Conservation (phyloP, 129 eudicot genomes). For the Flaveria trinervia region DNA sequence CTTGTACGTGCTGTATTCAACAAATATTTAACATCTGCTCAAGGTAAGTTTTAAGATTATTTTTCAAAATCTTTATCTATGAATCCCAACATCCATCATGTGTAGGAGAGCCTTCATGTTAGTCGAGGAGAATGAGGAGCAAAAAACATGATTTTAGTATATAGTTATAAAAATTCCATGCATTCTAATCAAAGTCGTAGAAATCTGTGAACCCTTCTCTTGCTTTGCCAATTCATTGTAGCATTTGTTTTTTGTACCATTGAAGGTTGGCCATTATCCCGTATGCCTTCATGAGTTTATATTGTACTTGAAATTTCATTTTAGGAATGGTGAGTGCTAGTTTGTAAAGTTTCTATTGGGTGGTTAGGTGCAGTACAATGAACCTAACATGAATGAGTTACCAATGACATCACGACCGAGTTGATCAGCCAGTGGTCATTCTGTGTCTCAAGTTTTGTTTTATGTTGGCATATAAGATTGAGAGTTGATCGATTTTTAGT, state of each 20-base stretch:
- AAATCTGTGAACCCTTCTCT: background rate
- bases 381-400: background rate
- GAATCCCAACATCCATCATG: constrained; percentile 4
- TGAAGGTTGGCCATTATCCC: background rate
- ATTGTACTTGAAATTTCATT: background rate
- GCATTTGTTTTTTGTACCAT: background rate
- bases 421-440: background rate
- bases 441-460: background rate
- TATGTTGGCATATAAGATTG: background rate
- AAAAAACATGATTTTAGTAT: constrained; percentile 8
- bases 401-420: background rate
- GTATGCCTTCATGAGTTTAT: background rate
- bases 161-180: background rate
- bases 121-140: background rate
- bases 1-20: background rate
- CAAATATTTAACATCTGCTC: background rate
- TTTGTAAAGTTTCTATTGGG: background rate
- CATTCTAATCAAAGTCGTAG: background rate
- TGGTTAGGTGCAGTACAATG: background rate
- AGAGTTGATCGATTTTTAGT: background rate
- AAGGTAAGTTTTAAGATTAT: too few species aligned
- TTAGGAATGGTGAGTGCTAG: background rate
- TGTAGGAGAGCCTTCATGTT: background rate
- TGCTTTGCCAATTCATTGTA: background rate
- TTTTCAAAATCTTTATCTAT: background rate